A percentile compares a stretch with the other conserved stretches of the same genome.
phyloP scores from a whole-genome alignment of 2,329 filamentous ascomycete genomes.

The Monosporascus cannonballus region DNA sequence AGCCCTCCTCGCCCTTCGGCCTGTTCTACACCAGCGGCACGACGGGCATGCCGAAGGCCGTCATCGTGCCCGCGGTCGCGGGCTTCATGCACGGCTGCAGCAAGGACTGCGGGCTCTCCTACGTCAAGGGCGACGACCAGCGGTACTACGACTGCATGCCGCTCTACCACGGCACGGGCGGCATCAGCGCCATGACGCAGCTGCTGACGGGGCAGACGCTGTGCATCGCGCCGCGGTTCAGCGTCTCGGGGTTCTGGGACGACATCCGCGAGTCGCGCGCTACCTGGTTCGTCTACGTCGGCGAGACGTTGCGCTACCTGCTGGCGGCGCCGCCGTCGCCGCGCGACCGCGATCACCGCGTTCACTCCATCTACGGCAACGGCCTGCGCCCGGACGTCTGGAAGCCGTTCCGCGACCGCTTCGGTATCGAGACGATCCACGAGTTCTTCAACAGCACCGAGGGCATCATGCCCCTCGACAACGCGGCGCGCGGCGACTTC shows the following conservation, averaged over 20 bases:
- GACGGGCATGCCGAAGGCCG: slow-evolving; percentile 70
- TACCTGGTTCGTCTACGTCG: slow-evolving; percentile 71
- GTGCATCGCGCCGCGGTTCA: slow-evolving; percentile 63
- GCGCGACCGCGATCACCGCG: slow-evolving; percentile 51
- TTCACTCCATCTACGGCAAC: slow-evolving; percentile 59
- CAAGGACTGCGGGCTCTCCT: slow-evolving; percentile 21
- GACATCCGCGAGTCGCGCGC: slow-evolving; percentile 63
- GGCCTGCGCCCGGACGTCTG: slow-evolving; percentile 65
- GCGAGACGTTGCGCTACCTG: slow-evolving; percentile 70
- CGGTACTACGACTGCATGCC: slow-evolving; percentile 74
- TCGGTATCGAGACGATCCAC: slow-evolving; percentile 54
- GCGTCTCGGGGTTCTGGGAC: slow-evolving; percentile 62
- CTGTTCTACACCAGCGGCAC: slow-evolving; percentile 73
- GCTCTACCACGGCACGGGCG: slow-evolving; percentile 70
- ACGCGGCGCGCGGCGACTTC: slow-evolving; percentile 56
- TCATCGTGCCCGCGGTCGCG: slow-evolving; percentile 48
- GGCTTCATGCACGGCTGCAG: slow-evolving; percentile 27
- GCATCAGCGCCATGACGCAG: slow-evolving; percentile 50
- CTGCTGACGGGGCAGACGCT: slow-evolving; percentile 48
- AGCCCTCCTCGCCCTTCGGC: slow-evolving; percentile 48
- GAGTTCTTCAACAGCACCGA: slow-evolving; percentile 80
- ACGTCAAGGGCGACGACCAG: slow-evolving; percentile 36
- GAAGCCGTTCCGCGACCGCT: slow-evolving; percentile 57
- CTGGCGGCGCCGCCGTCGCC: slow-evolving; percentile 60
- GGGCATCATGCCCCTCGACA: slow-evolving; percentile 58